phyloP scores from a whole-genome alignment of 1,284 basidiomycete species.

The Puccinia hordei region DNA sequence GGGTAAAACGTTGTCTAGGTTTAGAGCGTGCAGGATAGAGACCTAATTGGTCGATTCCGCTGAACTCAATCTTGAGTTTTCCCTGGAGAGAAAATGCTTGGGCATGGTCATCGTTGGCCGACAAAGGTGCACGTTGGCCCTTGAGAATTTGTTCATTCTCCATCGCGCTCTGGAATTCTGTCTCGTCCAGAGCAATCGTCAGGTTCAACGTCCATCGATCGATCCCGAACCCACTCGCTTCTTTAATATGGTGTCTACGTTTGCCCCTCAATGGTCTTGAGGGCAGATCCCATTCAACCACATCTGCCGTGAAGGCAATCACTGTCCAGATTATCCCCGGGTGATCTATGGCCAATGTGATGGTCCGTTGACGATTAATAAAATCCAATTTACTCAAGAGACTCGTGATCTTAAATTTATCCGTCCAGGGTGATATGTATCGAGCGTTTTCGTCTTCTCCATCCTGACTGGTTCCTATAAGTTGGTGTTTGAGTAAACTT shows the following conservation, averaged over 20 bases:
- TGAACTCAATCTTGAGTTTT: slow-evolving; percentile 38
- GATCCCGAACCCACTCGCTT: slow-evolving; percentile 77
- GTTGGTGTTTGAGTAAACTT: slow-evolving; percentile 49
- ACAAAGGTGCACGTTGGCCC: slow-evolving; percentile 51
- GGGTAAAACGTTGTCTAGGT: background rate
- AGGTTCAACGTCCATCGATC: slow-evolving; percentile 74
- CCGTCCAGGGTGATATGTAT: slow-evolving; percentile 66
- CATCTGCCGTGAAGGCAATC: slow-evolving; percentile 88
- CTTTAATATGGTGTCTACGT: slow-evolving; percentile 84
- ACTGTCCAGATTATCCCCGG: slow-evolving; percentile 88
- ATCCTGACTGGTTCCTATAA: slow-evolving; percentile 52
- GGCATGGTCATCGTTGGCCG: slow-evolving; percentile 52
- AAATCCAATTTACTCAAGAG: slow-evolving; percentile 68
- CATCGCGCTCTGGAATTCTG: slow-evolving; percentile 55
- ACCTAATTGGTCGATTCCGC: slow-evolving; percentile 46
- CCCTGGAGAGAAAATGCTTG: background rate
- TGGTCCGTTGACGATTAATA: slow-evolving; percentile 68
- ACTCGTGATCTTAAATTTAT: slow-evolving; percentile 67
- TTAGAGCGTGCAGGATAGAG: slow-evolving; percentile 41
- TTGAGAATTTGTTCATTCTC: slow-evolving; percentile 53
- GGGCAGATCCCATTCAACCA: slow-evolving; percentile 73
- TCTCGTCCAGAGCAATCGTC: slow-evolving; percentile 66
- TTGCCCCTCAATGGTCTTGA: slow-evolving; percentile 67
- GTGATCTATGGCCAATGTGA: slow-evolving; percentile 75
- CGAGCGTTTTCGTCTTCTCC: background rate